A percentile compares a stretch with the other conserved stretches of the same genome.
These are phyloP conservation scores for Simplicillium sp. DNA, from an alignment of 2,329 filamentous ascomycete species.

Conservation along the genomic window DNA sequence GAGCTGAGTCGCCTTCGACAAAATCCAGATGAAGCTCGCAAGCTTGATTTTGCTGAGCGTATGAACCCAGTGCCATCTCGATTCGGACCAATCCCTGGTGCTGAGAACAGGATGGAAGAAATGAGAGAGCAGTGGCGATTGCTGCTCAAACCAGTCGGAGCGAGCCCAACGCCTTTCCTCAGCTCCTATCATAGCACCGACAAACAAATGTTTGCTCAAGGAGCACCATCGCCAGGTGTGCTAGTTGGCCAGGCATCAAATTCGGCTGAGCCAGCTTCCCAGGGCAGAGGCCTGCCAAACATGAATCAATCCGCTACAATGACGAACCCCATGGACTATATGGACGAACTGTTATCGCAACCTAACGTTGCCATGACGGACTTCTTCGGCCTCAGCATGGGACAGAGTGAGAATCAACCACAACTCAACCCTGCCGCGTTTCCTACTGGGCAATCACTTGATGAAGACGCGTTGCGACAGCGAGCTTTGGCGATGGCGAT, in stretches of 20 bases:
- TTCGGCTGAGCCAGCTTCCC: not conserved
- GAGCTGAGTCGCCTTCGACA: constrained; percentile 39
- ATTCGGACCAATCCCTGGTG: constrained; percentile 37
- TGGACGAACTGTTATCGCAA: constrained; percentile 27
- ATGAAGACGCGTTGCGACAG: constrained; percentile 10
- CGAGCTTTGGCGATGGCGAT: constrained; percentile 12
- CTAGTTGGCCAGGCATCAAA: not conserved
- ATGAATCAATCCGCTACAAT: not conserved
- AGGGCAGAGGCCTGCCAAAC: too few relatives aligned
- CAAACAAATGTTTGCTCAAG: not conserved
- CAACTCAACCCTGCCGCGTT: constrained; percentile 2
- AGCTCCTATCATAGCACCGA: not conserved
- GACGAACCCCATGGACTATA: constrained; percentile 14
- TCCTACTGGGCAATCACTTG: constrained; percentile 6
- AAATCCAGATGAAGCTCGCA: constrained; percentile 37
- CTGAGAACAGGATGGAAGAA: constrained; percentile 36
- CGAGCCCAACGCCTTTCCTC: constrained; percentile 10
- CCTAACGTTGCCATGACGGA: constrained; percentile 24
- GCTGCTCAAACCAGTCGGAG: constrained; percentile 28
- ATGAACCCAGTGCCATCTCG: constrained; percentile 30
- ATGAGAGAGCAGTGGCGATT: constrained; percentile 39
- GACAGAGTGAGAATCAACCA: not conserved
- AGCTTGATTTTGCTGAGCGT: constrained; percentile 39
- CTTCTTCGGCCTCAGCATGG: constrained; percentile 12
- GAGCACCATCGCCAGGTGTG: not conserved